Base-by-base conservation (phyloP, 2,329 filamentous ascomycete genomes). In the Drechslerella coelobrocha region DNA sequence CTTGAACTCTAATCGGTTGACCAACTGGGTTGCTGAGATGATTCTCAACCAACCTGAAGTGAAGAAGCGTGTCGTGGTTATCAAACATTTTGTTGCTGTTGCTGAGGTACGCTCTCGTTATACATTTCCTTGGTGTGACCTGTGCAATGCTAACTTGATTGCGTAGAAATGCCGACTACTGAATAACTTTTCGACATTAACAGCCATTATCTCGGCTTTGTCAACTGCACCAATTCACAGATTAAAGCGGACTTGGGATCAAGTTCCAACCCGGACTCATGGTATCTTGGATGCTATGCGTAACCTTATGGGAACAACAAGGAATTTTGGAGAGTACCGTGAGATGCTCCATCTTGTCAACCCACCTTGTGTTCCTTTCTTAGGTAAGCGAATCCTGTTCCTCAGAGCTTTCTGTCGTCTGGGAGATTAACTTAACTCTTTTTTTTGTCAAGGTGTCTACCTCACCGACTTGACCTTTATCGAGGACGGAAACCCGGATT, bases 1-100 rank as follows among this genome's bases (percentile, higher is more conserved):
- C 80, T 83, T 97, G 56, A 94, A 99, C 80, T 97, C 94, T 0
- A 99, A 99, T 77, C 93, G 97, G 79, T 88, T 99, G 83, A 99
- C 94, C 4, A 99, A 97, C 78, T 99, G 94, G 94, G 94, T 97
- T 54, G 94, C 94, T 27, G 93, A 97, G 79, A 97, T 99, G 94
- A 97, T 99, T 75, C 81, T 99, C 72, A 92, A 89, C 0, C 94
- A 99, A 79, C 86, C 88, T 76, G 94, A 99, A 78, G 90, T 97
- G 73, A 96, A 94, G 56, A 95, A 96, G 79, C 87, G 94, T 75
- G 93, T 97, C 24, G 90, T 96, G 31, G 94, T 99, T 47, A 97
- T 99, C 80, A 97, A 97, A 79, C 94, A 97, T 79, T 99, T 97
- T 81, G 92, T 99, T 69, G 86, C 90, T 37, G 92, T 99, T 71